Evolutionary conservation across 2,329 filamentous ascomycete genomes (phyloP).

Genomic region (Colletotrichum sp.): DNA sequence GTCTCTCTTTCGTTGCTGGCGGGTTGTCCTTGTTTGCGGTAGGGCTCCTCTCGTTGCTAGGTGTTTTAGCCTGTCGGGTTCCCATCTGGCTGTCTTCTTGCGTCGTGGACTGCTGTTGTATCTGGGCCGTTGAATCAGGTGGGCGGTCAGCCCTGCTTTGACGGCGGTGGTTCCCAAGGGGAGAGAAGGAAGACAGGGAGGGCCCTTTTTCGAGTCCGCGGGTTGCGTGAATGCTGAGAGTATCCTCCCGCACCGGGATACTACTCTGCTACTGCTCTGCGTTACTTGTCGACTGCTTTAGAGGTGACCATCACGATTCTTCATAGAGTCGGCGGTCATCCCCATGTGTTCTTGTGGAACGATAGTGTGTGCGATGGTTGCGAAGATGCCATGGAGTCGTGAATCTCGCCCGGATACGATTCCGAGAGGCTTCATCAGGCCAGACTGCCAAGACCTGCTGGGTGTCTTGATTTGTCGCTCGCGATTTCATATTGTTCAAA

Average conservation of each 20-base stretch:
- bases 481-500: background rate
- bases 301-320: background rate
- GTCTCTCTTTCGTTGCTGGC: background rate
- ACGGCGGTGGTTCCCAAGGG: background rate
- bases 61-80: slow-evolving; percentile 1
- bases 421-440: background rate
- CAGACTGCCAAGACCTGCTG: background rate
- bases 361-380: background rate
- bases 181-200: background rate
- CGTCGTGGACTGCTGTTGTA: background rate
- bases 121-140: background rate
- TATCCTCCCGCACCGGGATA: background rate
- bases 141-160: background rate
- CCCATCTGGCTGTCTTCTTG: background rate
- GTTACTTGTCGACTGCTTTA: background rate
- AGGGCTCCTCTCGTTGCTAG: background rate
- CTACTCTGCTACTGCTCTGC: background rate
- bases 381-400: background rate
- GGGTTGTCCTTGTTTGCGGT: background rate
- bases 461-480: background rate
- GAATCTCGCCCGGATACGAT: background rate
- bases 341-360: background rate
- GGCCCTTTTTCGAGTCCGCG: background rate
- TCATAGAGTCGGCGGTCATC: background rate
- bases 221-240: background rate